Evolutionary conservation across 2,329 filamentous ascomycete species (phyloP), one percentile per base, ranked within the genome.

Genomic region (Pseudogymnoascus sp.): DNA sequence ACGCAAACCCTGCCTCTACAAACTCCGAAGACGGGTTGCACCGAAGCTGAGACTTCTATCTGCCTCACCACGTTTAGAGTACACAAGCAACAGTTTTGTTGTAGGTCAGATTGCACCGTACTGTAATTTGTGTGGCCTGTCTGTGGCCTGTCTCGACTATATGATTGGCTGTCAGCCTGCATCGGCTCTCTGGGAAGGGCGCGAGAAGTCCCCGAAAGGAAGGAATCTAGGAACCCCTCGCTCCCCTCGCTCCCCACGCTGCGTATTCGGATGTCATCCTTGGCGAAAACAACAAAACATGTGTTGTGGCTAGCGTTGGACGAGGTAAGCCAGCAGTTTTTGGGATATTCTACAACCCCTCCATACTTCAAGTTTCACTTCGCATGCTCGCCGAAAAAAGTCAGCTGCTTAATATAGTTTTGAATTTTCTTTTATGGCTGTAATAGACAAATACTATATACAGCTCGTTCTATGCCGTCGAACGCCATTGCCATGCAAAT

Each of bases 401-500:
- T 11, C 44, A 58, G 54, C 33, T 58, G 24, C 54, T 58, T 58
- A 13, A 36, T 58, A 37, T 58, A 36, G 31, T 36, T 36, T 58
- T 58, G 33, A 58, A 17, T 58, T 29, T 36, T 58, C 54, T 58
- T 58, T 58, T 58, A 39, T 58, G 54, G 54, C 54, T 36, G 54
- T 37, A 58, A 36, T 36, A 39, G 35, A 15, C 54, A 58, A 39
- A 37, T 58, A 58, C 54, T 58, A 58, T 58, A 58, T 37, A 58
- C 54, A 50, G 54, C 54, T 58, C 33, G 36, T 50, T 58, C 54
- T 58, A 58, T 36, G 31, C 54, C 54, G 31, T 58, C 33, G 36
- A 58, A 58, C 54, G 54, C 54, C 54, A 36, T 58, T 58, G 31
- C 54, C 54, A 58, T 58, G 54, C 54, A 58, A 58, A 58, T 50